Percentiles rank a stretch among this genome's conserved stretches.
Evolutionary conservation across 139 green algal species (phyloP).

Genomic region (Spirogloea muscicola): DNA sequence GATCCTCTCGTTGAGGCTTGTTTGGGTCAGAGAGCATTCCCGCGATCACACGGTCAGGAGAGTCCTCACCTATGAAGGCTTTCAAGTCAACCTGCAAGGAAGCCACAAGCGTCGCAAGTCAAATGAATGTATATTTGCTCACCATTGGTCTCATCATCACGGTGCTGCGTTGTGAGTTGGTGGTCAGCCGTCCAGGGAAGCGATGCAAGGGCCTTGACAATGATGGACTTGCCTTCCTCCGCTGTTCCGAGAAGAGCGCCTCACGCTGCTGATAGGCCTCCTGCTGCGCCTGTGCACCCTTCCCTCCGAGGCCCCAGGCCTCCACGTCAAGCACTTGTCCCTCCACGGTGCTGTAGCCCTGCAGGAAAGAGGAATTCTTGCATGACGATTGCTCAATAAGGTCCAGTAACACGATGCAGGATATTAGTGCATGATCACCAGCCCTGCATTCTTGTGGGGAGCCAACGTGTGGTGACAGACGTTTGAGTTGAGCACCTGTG

Average conservation of each 20-base stretch:
- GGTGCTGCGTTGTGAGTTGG: background rate
- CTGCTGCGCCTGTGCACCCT: background rate
- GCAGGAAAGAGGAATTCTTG: too few species aligned
- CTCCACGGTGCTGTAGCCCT: conserved; percentile 11
- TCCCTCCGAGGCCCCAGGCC: conserved; percentile 15
- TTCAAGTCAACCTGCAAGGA: conserved; percentile 35
- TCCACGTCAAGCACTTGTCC: conserved; percentile 12
- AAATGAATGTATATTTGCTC: background rate
- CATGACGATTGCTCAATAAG: too few species aligned
- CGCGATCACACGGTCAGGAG: conserved; percentile 23
- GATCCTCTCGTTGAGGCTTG: conserved; percentile 16
- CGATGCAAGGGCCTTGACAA: background rate
- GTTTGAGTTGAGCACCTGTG: background rate
- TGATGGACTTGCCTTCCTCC: conserved; percentile 23
- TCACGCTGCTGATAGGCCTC: conserved; percentile 17
- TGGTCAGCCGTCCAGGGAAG: background rate
- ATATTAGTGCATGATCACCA: too few species aligned
- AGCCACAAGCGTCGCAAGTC: too few species aligned
- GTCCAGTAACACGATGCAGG: too few species aligned
- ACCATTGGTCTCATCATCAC: background rate
- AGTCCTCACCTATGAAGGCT: conserved; percentile 8
- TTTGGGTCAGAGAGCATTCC: conserved; percentile 30
- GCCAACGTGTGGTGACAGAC: background rate
- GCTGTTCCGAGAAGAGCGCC: conserved; percentile 12
- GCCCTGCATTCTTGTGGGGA: background rate